Conservation (phyloP, 352 stramenopile species). For the Globisporangium parvum region DNA sequence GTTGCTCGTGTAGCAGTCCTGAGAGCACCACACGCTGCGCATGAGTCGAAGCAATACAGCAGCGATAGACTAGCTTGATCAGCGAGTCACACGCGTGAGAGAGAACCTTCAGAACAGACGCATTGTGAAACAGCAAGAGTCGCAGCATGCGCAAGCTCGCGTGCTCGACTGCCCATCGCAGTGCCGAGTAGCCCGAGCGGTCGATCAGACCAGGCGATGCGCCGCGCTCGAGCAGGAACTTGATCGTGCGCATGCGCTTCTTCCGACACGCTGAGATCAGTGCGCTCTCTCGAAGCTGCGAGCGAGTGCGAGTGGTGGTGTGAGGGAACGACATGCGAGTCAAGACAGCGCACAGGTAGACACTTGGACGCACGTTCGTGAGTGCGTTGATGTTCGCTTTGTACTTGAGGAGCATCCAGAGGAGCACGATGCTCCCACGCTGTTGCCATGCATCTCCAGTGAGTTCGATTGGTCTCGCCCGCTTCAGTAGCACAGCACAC, state of each 20-base stretch:
- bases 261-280: constrained; percentile 48
- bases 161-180: constrained; percentile 45
- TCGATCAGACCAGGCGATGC: constrained; percentile 38
- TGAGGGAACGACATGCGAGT: background rate
- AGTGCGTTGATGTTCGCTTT: constrained; percentile 50
- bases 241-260: constrained; percentile 25
- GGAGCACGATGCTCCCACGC: constrained; percentile 37
- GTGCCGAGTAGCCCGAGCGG: constrained; percentile 32
- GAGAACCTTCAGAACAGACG: constrained; percentile 37
- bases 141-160: constrained; percentile 26
- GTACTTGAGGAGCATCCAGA: constrained; percentile 48
- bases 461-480: background rate
- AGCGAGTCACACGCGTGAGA: background rate
- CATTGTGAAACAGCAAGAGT: constrained; percentile 30
- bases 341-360: background rate
- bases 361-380: constrained; percentile 22
- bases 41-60: background rate
- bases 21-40: background rate
- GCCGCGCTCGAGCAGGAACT: constrained; percentile 37
- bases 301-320: background rate
- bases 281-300: constrained; percentile 39
- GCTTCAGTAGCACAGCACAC: background rate
- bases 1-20: constrained; percentile 40
- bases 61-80: background rate
- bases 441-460: constrained; percentile 2